Conservation (phyloP, 805 yeast species). For the Cyberlindnera americana region DNA sequence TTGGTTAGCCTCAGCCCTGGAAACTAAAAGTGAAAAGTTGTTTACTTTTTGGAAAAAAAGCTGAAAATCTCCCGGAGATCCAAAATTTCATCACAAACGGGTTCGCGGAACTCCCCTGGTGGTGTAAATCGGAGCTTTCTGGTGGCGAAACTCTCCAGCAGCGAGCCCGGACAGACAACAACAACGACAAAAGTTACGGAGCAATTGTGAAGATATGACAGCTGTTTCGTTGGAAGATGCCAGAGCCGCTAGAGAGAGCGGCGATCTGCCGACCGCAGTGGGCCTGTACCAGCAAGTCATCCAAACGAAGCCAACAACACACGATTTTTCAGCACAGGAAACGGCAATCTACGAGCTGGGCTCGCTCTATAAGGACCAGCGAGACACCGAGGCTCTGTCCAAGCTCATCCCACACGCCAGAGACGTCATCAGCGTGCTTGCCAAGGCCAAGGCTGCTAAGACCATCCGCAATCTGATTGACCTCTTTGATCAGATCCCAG, state of each 20-base stretch:
- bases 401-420: slow-evolving; percentile 67
- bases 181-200: no score
- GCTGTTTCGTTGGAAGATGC: slow-evolving; percentile 50
- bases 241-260: slow-evolving; percentile 46
- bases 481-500: slow-evolving; percentile 59
- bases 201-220: no score
- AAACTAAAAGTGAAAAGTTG: background rate
- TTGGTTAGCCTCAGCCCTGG: background rate
- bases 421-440: slow-evolving; percentile 68
- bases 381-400: slow-evolving; percentile 49
- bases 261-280: slow-evolving; percentile 58
- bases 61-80: no score
- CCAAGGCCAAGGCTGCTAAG: slow-evolving; percentile 94
- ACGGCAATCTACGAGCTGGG: slow-evolving; percentile 66
- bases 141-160: no score
- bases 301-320: slow-evolving; percentile 25
- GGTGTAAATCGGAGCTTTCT: no score
- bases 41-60: slow-evolving; percentile 5
- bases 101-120: no score
- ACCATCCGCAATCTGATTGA: slow-evolving; percentile 81
- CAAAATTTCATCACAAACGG: no score
- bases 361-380: slow-evolving; percentile 51
- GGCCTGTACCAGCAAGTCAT: slow-evolving; percentile 51
- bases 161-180: no score
- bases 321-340: slow-evolving; percentile 27